Base-by-base conservation (phyloP, 768 basidiomycete genomes). In the Boletus patriciae region DNA sequence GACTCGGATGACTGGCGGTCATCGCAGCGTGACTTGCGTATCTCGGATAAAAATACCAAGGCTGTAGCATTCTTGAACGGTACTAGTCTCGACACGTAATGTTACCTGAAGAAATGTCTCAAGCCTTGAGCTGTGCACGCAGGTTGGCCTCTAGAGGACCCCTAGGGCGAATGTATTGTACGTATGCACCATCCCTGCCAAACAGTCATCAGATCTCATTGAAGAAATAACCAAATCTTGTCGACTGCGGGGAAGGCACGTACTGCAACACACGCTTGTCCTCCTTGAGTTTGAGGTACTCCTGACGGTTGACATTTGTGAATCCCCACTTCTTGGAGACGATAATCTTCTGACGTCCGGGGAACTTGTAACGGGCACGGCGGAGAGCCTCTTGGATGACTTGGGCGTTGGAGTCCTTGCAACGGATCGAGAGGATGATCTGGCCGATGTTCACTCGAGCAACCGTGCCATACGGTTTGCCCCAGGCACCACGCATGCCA, bases 401-500 rank as follows among this genome's bases (percentile, higher is more conserved):
- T 29, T 86, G 75, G 40, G 88, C 84, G 74, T 94, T 94, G 64
- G 71, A 64, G 68, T 98, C 96, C 76, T 94, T 95, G 82, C 86
- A 90, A 48, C 95, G 91, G 76, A 98, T 88, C 53, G 86, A 88
- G 34, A 88, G 80, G 74, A 98, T 92, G 73, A 97, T 86, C 79
- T 98, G 94, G 50, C 97, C 95, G 63, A 98, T 98, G 84, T 94
- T 87, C 63, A 97, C 94, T 71, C 94, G 92, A 37, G 93, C 94
- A 66, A 92, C 95, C 18, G 89, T 93, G 63, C 94, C 95, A 74
- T 97, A 95, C 42, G 97, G 94, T 78, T 96, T 97, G 66, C 97
- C 97, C 95, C 96, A 99, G 41, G 96, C 96, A 64, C 96, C 97
- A 77, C 96, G 92, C 97, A 99, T 98, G 74, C 96, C 94, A 16